phyloP scores from a whole-genome alignment of 805 yeast species.

The Zygotorulaspora chibaensis region DNA sequence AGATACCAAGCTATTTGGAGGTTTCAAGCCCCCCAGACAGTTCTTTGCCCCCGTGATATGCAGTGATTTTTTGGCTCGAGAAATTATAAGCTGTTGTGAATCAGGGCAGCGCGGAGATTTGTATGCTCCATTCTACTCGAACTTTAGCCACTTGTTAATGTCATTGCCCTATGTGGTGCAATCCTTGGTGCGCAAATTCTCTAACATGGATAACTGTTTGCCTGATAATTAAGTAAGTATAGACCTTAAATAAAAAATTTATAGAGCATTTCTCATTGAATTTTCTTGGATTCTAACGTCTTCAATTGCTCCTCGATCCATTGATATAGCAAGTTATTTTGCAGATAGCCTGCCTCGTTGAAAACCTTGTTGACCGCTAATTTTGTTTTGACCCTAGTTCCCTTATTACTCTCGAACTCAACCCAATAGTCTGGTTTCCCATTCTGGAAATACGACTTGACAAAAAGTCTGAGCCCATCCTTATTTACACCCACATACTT shows the following conservation, averaged over 20 bases:
- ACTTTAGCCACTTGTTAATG: conserved; percentile 62
- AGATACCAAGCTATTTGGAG: conserved; percentile 68
- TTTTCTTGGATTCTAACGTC: conserved; percentile 38
- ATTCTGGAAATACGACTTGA: conserved; percentile 35
- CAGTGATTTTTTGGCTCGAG: conserved; percentile 52
- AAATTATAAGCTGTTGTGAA: conserved; percentile 50
- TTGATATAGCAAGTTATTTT: conserved; percentile 38
- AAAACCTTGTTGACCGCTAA: conserved; percentile 36
- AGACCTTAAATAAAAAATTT: background rate
- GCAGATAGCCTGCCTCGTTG: conserved; percentile 42
- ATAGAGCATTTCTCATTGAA: conserved; percentile 35
- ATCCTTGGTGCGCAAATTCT: conserved; percentile 40
- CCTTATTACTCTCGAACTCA: conserved; percentile 30
- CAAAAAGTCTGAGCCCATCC: conserved; percentile 29
- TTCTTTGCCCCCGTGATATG: conserved; percentile 75
- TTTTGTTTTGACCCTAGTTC: conserved; percentile 14
- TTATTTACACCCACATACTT: conserved; percentile 42
- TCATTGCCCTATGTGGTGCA: conserved; percentile 60
- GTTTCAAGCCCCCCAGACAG: conserved; percentile 68
- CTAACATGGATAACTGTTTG: conserved; percentile 63
- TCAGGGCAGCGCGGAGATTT: conserved; percentile 68
- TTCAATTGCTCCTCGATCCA: conserved; percentile 36
- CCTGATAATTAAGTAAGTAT: conserved; percentile 19
- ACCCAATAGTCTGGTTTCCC: conserved; percentile 44
- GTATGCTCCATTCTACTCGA: conserved; percentile 68